These are phyloP conservation scores for Coemansia umbellata DNA, from an alignment of 192 early-diverging fungal species.

Conservation along the genomic window DNA sequence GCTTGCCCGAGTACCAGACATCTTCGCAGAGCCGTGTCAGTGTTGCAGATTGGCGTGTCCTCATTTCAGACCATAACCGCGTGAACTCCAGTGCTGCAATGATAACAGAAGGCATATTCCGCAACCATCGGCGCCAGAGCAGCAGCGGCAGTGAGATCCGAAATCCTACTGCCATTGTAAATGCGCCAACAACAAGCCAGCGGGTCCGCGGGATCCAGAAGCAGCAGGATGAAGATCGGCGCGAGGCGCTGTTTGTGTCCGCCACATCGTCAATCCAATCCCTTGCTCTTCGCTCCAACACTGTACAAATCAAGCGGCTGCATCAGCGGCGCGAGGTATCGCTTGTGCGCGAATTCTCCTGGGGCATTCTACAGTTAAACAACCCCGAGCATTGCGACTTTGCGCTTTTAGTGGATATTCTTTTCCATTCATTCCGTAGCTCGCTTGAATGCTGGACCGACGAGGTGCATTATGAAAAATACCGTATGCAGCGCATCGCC, in stretches of 20 bases:
- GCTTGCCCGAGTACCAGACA: slow-evolving; percentile 28
- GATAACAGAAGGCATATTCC: slow-evolving; percentile 29
- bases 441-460: slow-evolving; percentile 85
- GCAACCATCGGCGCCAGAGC: slow-evolving; percentile 8
- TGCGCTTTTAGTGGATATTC: slow-evolving; percentile 74
- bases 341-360: slow-evolving; percentile 80
- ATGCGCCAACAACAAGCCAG: not conserved
- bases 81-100: slow-evolving; percentile 10
- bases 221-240: too few relatives aligned
- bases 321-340: slow-evolving; percentile 46
- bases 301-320: slow-evolving; percentile 19
- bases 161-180: not conserved
- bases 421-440: slow-evolving; percentile 81
- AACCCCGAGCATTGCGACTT: slow-evolving; percentile 91
- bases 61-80: slow-evolving; percentile 26
- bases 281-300: slow-evolving; percentile 2
- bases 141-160: not conserved
- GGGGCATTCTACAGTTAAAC: slow-evolving; percentile 89
- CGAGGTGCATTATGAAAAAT: slow-evolving; percentile 81
- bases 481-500: slow-evolving; percentile 54
- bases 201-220: not conserved
- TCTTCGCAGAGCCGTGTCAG: slow-evolving; percentile 17
- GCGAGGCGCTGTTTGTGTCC: not conserved
- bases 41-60: slow-evolving; percentile 34
- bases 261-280: slow-evolving; percentile 8